Evolutionary conservation across 805 yeast genomes (phyloP).

Genomic region (Jamesozyma spencerorum): DNA sequence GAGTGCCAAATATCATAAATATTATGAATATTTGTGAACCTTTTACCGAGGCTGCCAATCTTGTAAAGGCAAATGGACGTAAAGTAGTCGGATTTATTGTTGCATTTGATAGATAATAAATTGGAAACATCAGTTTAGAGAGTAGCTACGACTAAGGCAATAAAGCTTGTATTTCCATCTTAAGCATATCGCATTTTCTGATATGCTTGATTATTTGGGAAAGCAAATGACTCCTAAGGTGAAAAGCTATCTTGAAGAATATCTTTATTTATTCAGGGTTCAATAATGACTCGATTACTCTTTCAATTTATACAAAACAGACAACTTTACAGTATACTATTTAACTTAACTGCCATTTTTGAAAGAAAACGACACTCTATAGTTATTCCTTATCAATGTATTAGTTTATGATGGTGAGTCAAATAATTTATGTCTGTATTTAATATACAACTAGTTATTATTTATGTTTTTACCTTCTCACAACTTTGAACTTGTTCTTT

Average conservation of each 20-base stretch:
- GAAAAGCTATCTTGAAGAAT: slow-evolving; percentile 47
- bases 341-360: too few species aligned
- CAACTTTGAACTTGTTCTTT: slow-evolving; percentile 27
- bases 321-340: too few species aligned
- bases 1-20: slow-evolving; percentile 83
- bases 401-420: too few species aligned
- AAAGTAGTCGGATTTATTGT: slow-evolving; percentile 74
- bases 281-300: too few species aligned
- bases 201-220: slow-evolving; percentile 57
- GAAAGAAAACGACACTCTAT: too few species aligned
- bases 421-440: neutral
- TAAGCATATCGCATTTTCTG: slow-evolving; percentile 61
- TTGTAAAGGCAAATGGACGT: slow-evolving; percentile 64
- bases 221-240: slow-evolving; percentile 50
- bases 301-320: too few species aligned
- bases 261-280: slow-evolving; percentile 37
- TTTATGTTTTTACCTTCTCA: slow-evolving; percentile 20
- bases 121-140: slow-evolving; percentile 61
- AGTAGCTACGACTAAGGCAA: too few species aligned
- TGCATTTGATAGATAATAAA: slow-evolving; percentile 93
- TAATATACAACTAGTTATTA: too few species aligned
- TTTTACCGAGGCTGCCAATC: slow-evolving; percentile 82
- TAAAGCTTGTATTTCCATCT: too few species aligned
- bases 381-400: too few species aligned
- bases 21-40: slow-evolving; percentile 99